phyloP scores from a whole-genome alignment of 345 rosid genomes.

The Gossypium rotundifolium region DNA sequence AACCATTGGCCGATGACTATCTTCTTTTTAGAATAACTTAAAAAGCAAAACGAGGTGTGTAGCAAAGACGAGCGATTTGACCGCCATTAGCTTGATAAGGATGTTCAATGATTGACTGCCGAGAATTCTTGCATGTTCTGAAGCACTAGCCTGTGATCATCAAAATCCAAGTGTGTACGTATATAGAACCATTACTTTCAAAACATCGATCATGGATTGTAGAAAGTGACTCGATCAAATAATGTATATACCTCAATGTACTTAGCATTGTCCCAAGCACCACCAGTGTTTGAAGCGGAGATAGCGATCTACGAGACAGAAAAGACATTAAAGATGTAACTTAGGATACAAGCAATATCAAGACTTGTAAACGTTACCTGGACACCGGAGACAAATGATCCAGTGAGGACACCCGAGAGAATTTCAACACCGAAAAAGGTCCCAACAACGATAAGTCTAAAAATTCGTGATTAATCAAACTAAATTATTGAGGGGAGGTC shows the following conservation, averaged over 20 bases:
- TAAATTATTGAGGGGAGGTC: no score
- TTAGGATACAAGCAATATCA: no score
- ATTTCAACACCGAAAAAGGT: constrained; percentile 83
- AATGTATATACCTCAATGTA: constrained; percentile 60
- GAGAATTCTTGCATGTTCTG: constrained; percentile 76
- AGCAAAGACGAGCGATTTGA: constrained; percentile 89
- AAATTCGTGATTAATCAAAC: no score
- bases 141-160: constrained; percentile 60
- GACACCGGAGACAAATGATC: constrained; percentile 87
- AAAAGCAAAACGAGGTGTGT: constrained; percentile 85
- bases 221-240: background rate
- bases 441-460: constrained; percentile 37
- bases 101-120: constrained; percentile 96
- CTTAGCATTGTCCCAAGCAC: constrained; percentile 98
- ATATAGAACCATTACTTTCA: background rate
- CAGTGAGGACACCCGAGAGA: constrained; percentile 82
- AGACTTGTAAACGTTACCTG: constrained; percentile 37
- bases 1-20: no score
- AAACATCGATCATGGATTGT: background rate
- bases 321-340: background rate
- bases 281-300: constrained; percentile 94
- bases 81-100: constrained; percentile 95
- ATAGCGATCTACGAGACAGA: constrained; percentile 50
- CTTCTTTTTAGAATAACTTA: constrained; percentile 28
- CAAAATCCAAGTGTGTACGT: background rate